These are phyloP conservation scores for Tagetes erecta DNA, from an alignment of 129 eudicot genomes.

Conservation along the genomic window DNA sequence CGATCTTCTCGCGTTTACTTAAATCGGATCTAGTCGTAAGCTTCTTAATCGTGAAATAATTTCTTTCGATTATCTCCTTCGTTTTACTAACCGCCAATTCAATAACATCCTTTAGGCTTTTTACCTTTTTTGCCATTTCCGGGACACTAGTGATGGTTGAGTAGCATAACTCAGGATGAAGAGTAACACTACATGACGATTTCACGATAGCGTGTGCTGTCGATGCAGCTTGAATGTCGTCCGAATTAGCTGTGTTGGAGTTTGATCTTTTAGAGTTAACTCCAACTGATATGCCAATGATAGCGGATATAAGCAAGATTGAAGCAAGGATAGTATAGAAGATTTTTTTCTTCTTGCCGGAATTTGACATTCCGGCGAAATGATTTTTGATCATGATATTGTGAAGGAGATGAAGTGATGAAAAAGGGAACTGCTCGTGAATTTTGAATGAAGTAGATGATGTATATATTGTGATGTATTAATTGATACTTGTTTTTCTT, in stretches of 20 bases:
- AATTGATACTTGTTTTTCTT: neutral
- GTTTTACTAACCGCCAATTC: conserved; percentile 57
- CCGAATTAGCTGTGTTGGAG: neutral
- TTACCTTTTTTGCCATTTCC: conserved; percentile 33
- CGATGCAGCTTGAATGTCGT: conserved; percentile 13
- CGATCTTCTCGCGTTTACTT: conserved; percentile 60
- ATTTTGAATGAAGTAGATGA: neutral
- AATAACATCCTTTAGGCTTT: conserved; percentile 54
- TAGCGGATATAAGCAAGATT: conserved; percentile 26
- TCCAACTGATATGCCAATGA: conserved; percentile 45
- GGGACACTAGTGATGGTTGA: conserved; percentile 49
- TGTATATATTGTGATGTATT: conserved; percentile 9
- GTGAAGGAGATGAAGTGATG: conserved; percentile 19
- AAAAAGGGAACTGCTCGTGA: neutral
- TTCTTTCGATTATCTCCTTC: conserved; percentile 35
- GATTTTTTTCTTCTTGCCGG: conserved; percentile 47
- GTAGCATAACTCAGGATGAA: conserved; percentile 79
- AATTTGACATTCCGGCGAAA: conserved; percentile 37
- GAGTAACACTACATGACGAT: conserved; percentile 64
- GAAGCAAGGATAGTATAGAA: conserved; percentile 33
- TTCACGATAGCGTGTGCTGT: conserved; percentile 51
- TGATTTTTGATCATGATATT: conserved; percentile 32
- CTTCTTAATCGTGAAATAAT: conserved; percentile 50
- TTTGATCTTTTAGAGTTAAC: conserved; percentile 23
- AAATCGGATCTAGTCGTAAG: conserved; percentile 32